A percentile compares a stretch with the other conserved stretches of the same genome.
Conservation (phyloP, 2,329 filamentous ascomycete species). For the Aspergillus novoparasiticus region DNA sequence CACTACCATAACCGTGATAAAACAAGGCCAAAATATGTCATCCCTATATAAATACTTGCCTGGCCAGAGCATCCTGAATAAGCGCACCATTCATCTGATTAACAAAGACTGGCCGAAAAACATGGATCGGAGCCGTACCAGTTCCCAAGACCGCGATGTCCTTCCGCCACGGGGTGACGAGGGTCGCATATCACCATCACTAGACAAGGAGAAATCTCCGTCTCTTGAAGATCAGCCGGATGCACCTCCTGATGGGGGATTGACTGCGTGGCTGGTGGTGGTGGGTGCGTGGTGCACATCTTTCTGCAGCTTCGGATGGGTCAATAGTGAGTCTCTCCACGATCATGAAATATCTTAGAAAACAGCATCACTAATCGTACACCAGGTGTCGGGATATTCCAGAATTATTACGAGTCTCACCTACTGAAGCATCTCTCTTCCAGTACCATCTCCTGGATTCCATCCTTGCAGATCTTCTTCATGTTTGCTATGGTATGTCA, state of each 20-base stretch:
- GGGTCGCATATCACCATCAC: neutral
- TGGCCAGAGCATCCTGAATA: neutral
- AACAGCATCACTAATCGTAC: neutral
- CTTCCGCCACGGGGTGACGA: neutral
- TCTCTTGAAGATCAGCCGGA: no score
- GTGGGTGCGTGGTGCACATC: conserved; percentile 46
- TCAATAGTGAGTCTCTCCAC: conserved; percentile 38
- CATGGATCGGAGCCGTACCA: neutral
- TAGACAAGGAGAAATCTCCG: neutral
- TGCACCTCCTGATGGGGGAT: conserved; percentile 16
- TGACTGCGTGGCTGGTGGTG: conserved; percentile 59
- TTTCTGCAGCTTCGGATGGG: conserved; percentile 52
- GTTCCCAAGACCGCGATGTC: neutral
- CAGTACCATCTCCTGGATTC: conserved; percentile 65
- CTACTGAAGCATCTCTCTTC: conserved; percentile 53
- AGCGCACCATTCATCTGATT: neutral
- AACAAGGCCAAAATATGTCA: neutral
- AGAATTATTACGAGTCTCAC: conserved; percentile 59
- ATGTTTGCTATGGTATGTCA: conserved; percentile 28
- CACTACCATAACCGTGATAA: neutral
- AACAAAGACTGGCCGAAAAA: neutral
- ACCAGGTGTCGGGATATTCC: conserved; percentile 55
- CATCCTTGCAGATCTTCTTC: conserved; percentile 47
- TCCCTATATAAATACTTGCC: neutral
- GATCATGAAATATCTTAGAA: neutral